Evolutionary conservation across 2,329 filamentous ascomycete genomes (phyloP).

Genomic region (Emergomyces pasteurianus): DNA sequence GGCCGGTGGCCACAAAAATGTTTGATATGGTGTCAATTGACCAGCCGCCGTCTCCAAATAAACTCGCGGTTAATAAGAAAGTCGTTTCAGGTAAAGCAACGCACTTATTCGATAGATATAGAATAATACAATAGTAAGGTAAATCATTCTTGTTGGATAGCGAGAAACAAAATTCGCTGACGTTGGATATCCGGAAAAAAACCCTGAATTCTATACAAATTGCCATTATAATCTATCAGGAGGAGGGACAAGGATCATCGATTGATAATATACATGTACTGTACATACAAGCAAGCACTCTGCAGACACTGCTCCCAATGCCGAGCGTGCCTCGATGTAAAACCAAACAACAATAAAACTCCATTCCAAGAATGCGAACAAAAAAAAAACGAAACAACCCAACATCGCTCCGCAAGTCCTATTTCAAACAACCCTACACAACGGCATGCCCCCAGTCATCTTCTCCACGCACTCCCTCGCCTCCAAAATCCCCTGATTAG

Average conservation of each 20-base stretch:
- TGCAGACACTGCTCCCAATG: neutral
- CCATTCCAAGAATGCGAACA: conserved; percentile 27
- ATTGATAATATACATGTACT: conserved; percentile 1
- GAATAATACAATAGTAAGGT: too few relatives aligned
- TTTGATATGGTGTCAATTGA: too few relatives aligned
- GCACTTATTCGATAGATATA: too few relatives aligned
- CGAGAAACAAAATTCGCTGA: neutral
- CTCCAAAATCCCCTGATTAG: conserved; percentile 68
- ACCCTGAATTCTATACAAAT: neutral
- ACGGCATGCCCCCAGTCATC: conserved; percentile 65
- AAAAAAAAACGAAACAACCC: conserved; percentile 2
- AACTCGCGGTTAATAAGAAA: too few relatives aligned
- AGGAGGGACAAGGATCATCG: neutral
- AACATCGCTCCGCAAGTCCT: neutral
- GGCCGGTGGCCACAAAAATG: too few relatives aligned
- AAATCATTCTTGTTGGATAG: too few relatives aligned
- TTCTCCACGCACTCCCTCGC: conserved; percentile 68
- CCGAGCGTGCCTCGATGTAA: neutral
- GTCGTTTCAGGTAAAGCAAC: too few relatives aligned
- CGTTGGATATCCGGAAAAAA: neutral
- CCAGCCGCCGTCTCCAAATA: too few relatives aligned
- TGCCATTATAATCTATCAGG: neutral
- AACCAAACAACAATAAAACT: conserved; percentile 17
- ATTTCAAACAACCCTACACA: conserved; percentile 54
- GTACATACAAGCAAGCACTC: neutral